Evolutionary conservation across 495 filamentous ascomycete species (phyloP).

Genomic region (Aspergillus cavernicola): DNA sequence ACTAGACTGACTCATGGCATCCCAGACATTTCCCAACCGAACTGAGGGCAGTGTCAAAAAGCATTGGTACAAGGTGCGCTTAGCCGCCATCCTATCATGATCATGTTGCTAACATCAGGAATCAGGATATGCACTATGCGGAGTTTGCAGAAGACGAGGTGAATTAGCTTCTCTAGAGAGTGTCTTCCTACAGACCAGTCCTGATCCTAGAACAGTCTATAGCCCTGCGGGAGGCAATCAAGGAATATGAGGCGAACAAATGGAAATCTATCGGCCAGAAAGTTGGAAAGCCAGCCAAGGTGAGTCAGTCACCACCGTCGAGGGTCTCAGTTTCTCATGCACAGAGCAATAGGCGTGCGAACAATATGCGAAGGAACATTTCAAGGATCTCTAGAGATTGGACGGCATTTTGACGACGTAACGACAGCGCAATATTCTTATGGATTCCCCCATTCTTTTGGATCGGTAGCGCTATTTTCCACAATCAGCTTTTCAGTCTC

Average conservation of each 20-base stretch:
- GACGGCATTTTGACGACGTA: constrained; percentile 37
- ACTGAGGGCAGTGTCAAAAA: constrained; percentile 99
- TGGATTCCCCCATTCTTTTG: constrained; percentile 26
- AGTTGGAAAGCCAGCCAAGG: constrained; percentile 97
- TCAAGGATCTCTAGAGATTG: constrained; percentile 52
- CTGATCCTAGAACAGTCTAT: constrained; percentile 57
- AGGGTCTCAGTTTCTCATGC: constrained; percentile 5
- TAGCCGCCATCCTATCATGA: constrained; percentile 4
- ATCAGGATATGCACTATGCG: constrained; percentile 96
- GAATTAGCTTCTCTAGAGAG: constrained; percentile 19
- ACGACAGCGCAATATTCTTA: constrained; percentile 29
- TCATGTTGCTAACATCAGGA: constrained; percentile 24
- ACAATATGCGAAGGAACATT: constrained; percentile 97
- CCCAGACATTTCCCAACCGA: constrained; percentile 80
- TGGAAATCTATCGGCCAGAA: constrained; percentile 97
- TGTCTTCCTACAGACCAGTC: constrained; percentile 17
- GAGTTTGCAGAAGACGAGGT: constrained; percentile 99
- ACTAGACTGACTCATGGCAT: constrained; percentile 13
- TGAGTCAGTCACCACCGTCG: constrained; percentile 31
- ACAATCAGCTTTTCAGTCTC: constrained; percentile 10
- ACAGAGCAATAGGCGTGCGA: constrained; percentile 75
- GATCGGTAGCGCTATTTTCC: constrained; percentile 22
- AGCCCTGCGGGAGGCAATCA: constrained; percentile 87
- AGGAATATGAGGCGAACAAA: constrained; percentile 96
- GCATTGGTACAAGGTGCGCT: constrained; percentile 93